Evolutionary conservation across 2,329 filamentous ascomycete species (phyloP), one percentile per base, ranked within the genome.

Genomic region (Fusarium sp.): DNA sequence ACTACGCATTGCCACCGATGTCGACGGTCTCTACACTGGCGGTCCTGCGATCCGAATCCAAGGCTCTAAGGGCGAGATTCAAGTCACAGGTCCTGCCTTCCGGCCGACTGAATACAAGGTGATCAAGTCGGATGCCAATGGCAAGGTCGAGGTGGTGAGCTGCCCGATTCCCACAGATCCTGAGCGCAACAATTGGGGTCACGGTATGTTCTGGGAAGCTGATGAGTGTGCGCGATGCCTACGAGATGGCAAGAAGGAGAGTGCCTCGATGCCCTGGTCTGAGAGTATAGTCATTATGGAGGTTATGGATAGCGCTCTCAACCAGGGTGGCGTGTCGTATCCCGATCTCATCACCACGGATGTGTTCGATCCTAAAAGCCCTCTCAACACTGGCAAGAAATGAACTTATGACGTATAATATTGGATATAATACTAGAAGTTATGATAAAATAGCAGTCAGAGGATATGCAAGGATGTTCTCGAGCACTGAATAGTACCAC

Each of bases 201-300:
- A 93, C 69, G 93, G 93, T 49, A 96, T 97, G 92, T 96, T 93
- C 81, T 95, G 91, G 91, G 92, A 94, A 78, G 93, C 93, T 2
- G 92, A 94, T 77, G 92, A 93, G 82, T 91, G 88, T 69, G 92
- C 91, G 28, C 85, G 90, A 44, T 93, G 91, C 70, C 76, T 97
- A 59, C 84, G 91, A 42, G 93, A 96, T 77, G 92, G 93, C 23
- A 89, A 89, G 80, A 86, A 90, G 74, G 91, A 97, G 83, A 93
- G 93, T 77, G 85, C 86, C 47, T 86, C 85, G 15, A 81, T 96
- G 79, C 88, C 90, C 21, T 88, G 88, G 83, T 85, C 88, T 44
- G 94, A 97, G 85, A 95, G 91, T 75, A 84, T 97, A 56, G 85
- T 90, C 48, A 93, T 97, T 68, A 97, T 97, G 93, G 91, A 94